phyloP scores from a whole-genome alignment of 441 rosid species.

The Viola pubescens region DNA sequence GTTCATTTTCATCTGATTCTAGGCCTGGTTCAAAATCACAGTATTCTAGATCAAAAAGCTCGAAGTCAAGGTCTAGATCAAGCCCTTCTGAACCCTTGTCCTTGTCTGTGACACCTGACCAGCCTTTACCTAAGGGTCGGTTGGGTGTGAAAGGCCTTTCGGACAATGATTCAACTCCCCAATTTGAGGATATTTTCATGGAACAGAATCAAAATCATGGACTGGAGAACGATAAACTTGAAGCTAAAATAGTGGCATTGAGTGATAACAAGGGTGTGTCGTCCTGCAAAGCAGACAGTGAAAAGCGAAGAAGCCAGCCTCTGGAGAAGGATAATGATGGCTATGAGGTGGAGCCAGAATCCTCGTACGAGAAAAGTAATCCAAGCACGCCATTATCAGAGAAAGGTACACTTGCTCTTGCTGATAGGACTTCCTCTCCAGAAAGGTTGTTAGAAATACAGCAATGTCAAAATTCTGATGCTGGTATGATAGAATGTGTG shows the following conservation, averaged over 20 bases:
- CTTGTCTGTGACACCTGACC: conserved; percentile 23
- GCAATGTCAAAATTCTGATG: conserved; percentile 21
- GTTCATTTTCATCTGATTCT: conserved; percentile 21
- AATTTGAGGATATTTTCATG: conserved; percentile 20
- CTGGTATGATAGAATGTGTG: conserved; percentile 13
- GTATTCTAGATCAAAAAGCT: conserved; percentile 19
- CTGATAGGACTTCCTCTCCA: conserved; percentile 13
- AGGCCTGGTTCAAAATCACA: conserved; percentile 21
- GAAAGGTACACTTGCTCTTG: conserved; percentile 10
- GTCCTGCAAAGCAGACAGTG: conserved; percentile 17
- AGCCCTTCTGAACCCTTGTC: conserved; percentile 27
- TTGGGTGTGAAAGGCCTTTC: conserved; percentile 19
- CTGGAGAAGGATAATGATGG: conserved; percentile 13
- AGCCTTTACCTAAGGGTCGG: conserved; percentile 23
- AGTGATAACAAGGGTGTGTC: conserved; percentile 11
- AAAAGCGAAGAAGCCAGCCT: conserved; percentile 18
- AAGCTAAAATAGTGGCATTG: background rate
- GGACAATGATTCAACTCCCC: conserved; percentile 18
- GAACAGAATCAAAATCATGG: conserved; percentile 20
- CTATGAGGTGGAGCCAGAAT: conserved; percentile 11
- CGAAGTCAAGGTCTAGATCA: conserved; percentile 24
- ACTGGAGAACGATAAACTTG: background rate
- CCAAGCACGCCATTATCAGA: conserved; percentile 14
- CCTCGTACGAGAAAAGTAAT: conserved; percentile 16
- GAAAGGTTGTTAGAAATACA: conserved; percentile 12